Base-by-base conservation (phyloP, 495 filamentous ascomycete species). In the Staphylotrichum tortipilum region DNA sequence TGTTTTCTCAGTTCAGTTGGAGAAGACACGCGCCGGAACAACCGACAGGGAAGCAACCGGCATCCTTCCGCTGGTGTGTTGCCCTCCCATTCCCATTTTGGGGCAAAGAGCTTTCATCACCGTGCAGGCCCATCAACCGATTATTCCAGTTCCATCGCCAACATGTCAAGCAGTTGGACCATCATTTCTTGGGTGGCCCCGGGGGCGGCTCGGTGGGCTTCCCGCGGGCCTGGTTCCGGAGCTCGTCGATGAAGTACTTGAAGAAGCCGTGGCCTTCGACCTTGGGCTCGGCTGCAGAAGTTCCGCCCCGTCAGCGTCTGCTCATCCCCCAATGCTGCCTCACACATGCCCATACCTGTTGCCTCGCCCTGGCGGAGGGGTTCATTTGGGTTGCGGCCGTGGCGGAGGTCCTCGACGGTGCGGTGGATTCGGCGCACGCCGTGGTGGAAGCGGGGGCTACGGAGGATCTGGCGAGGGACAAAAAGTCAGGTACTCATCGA, bases 321-420 rank as follows among this genome's bases (percentile, higher is more conserved):
- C 18, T 1, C 18, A 7, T 17, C 10, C 1, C 9, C 19, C 14
- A 6, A 22, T 12, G 43, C 17, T 14, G 14, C 10, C 7, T 23
- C 10, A 18, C 11, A n/a, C n/a, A n/a, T n/a, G 24, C 14, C 10
- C 44, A 7, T 34, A 52, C 49, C 63, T 26, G 70, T 70, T 18
- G 71, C 71, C 37, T 74, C 71, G 19, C 71, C 71, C 14, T 56
- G 64, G 11, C 63, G 55, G 9, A 74, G 34, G 23, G 71, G 69
- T 24, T 72, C 71, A 50, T 52, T 60, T 9, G 69, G 69, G 44
- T 71, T 55, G 5, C 69, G 66, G 7, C 67, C 71, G 40, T 71
- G 41, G 33, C 63, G 57, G n/a, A 58, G 31, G 30, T 72, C 64
- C 28, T 72, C 50, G 19, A 74, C 59, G 7, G 55, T 59, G 9